These are phyloP conservation scores for Penicillium canescens DNA, from an alignment of 495 filamentous ascomycete genomes.

Conservation along the genomic window DNA sequence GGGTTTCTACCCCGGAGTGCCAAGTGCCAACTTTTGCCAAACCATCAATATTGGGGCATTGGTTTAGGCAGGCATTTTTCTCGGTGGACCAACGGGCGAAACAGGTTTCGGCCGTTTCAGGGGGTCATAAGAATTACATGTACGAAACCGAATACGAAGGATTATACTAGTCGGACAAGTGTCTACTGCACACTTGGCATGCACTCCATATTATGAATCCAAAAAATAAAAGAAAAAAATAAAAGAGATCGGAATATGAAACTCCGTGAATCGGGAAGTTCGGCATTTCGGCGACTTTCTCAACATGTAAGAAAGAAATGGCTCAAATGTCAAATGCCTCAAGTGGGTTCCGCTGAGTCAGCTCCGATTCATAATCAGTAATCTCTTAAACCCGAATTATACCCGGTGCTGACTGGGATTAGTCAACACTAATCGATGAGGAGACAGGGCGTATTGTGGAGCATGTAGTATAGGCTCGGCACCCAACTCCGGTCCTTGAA, in stretches of 20 bases:
- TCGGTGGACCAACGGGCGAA: background rate
- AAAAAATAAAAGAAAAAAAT: background rate
- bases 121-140: too few relatives aligned
- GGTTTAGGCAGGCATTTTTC: conserved; percentile 1
- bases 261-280: conserved; percentile 10
- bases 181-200: too few relatives aligned
- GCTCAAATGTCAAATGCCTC: background rate
- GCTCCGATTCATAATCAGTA: background rate
- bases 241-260: background rate
- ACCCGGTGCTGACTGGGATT: background rate
- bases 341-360: conserved; percentile 11
- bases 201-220: too few relatives aligned
- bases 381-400: too few relatives aligned
- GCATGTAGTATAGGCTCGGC: background rate
- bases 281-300: conserved; percentile 23
- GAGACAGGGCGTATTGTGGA: too few relatives aligned
- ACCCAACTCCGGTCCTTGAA: background rate
- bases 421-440: background rate
- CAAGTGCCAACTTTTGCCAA: too few relatives aligned
- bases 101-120: background rate
- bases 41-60: background rate
- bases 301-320: conserved; percentile 6
- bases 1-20: conserved; percentile 16
- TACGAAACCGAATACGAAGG: too few relatives aligned
- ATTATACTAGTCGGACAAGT: too few relatives aligned